Evolutionary conservation across 176 grass and related monocot genomes (phyloP).

Genomic region (Triticum aestivum): DNA sequence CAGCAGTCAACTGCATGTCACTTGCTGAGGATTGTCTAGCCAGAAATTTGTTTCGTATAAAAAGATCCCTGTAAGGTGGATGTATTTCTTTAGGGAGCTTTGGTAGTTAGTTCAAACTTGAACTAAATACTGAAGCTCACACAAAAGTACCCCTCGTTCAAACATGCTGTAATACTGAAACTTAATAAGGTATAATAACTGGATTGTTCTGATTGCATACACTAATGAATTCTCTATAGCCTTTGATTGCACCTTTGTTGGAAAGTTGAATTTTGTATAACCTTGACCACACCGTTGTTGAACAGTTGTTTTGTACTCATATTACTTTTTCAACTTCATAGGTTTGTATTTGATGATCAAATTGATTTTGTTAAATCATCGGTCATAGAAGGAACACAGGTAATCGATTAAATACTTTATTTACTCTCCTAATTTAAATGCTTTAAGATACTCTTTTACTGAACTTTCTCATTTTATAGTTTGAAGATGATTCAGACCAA

Average conservation of each 20-base stretch:
- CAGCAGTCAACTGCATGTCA: not conserved
- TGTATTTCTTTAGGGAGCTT: not conserved
- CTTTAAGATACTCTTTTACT: slow-evolving; percentile 25
- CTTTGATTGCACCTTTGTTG: not conserved
- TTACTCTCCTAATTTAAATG: slow-evolving; percentile 18
- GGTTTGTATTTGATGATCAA: slow-evolving; percentile 88
- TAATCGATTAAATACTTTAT: slow-evolving; percentile 20
- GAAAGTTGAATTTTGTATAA: not conserved
- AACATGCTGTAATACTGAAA: not conserved
- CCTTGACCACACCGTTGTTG: not conserved
- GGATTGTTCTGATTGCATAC: not conserved
- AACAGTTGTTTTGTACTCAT: not conserved
- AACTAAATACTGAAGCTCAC: slow-evolving; percentile 10
- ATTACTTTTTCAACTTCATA: slow-evolving; percentile 29
- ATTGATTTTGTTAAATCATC: slow-evolving; percentile 92
- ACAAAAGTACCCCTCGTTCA: not conserved
- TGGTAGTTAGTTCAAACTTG: not conserved
- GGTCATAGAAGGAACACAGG: slow-evolving; percentile 74
- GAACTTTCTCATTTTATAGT: slow-evolving; percentile 35
- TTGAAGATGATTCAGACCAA: slow-evolving; percentile 52
- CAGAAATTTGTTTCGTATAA: not conserved
- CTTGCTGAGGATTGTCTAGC: not conserved
- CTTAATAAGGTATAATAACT: not conserved
- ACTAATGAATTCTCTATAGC: not conserved
- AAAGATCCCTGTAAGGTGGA: not conserved